Percentiles rank a stretch among this genome's conserved stretches.
Evolutionary conservation across 1,284 basidiomycete species (phyloP).

Genomic region (Cryptococcus wingfieldii): DNA sequence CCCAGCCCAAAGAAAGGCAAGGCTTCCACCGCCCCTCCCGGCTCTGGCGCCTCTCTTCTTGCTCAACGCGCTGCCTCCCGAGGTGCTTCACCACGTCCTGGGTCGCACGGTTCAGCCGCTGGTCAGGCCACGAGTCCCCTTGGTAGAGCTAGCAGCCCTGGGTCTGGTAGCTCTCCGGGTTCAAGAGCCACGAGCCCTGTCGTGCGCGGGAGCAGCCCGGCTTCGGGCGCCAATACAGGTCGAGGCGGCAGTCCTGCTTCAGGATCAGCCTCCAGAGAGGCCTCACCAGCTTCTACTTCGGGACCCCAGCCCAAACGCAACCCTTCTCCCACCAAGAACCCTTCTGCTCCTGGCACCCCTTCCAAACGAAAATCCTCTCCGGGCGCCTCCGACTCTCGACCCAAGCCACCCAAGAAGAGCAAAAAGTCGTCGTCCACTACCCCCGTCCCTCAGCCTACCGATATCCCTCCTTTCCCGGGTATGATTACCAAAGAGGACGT

Average conservation of each 20-base stretch:
- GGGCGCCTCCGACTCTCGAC: background rate
- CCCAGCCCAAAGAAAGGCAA: conserved; percentile 23
- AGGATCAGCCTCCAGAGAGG: conserved; percentile 14
- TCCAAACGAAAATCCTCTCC: conserved; percentile 7
- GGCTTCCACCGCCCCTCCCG: conserved; percentile 32
- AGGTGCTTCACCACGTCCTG: conserved; percentile 28
- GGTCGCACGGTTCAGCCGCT: conserved; percentile 17
- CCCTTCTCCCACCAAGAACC: too few species aligned
- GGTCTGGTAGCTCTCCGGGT: conserved; percentile 3
- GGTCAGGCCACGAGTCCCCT: conserved; percentile 14
- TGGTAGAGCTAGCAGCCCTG: conserved; percentile 13
- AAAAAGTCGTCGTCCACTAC: conserved; percentile 52
- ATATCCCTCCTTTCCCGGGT: conserved; percentile 26
- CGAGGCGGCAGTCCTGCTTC: conserved; percentile 9
- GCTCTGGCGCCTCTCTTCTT: conserved; percentile 31
- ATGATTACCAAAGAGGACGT: conserved; percentile 39
- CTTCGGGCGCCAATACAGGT: conserved; percentile 3
- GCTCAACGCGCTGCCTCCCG: conserved; percentile 42
- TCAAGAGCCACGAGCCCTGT: conserved; percentile 16
- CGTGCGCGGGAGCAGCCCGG: conserved; percentile 8
- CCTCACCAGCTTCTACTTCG: conserved; percentile 14
- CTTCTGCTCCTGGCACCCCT: too few species aligned
- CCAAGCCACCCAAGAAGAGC: conserved; percentile 5
- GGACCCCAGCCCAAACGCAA: background rate
- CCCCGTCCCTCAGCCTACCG: conserved; percentile 24